These are phyloP conservation scores for Coprinellus aureogranulatus DNA, from an alignment of 768 basidiomycete genomes.

Conservation along the genomic window DNA sequence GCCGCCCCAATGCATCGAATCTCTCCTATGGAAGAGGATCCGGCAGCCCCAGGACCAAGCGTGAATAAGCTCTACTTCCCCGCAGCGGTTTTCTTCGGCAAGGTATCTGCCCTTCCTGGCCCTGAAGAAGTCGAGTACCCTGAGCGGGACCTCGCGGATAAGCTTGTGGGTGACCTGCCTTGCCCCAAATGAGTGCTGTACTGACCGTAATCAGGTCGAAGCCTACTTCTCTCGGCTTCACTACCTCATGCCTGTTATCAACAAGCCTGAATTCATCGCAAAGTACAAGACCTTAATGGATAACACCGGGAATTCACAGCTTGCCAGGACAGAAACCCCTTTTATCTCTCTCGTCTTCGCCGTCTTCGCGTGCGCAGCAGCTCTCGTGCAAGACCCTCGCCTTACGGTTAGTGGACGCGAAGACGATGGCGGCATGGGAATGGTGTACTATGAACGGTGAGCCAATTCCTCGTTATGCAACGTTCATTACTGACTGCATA, in stretches of 20 bases:
- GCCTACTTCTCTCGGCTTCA: slow-evolving; percentile 87
- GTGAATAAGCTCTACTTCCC: slow-evolving; percentile 88
- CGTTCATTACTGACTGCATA: slow-evolving; percentile 13
- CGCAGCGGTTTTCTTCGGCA: slow-evolving; percentile 82
- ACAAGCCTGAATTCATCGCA: slow-evolving; percentile 78
- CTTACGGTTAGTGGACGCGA: slow-evolving; percentile 51
- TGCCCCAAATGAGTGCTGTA: slow-evolving; percentile 12
- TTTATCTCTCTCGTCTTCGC: slow-evolving; percentile 83
- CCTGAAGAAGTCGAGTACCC: slow-evolving; percentile 88
- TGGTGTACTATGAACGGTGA: slow-evolving; percentile 87
- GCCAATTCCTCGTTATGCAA: slow-evolving; percentile 20
- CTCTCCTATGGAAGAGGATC: slow-evolving; percentile 83
- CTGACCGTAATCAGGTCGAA: slow-evolving; percentile 55
- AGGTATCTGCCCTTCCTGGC: slow-evolving; percentile 75
- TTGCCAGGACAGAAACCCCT: slow-evolving; percentile 61
- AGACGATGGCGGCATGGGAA: slow-evolving; percentile 84
- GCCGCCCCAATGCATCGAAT: slow-evolving; percentile 72
- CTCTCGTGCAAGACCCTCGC: slow-evolving; percentile 72
- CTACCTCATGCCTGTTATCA: slow-evolving; percentile 83
- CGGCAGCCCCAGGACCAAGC: slow-evolving; percentile 72
- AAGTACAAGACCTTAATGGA: slow-evolving; percentile 77
- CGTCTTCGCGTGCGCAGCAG: slow-evolving; percentile 87
- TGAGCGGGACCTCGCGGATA: slow-evolving; percentile 80
- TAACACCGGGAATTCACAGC: slow-evolving; percentile 48
- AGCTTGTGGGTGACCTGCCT: slow-evolving; percentile 55